phyloP scores from a whole-genome alignment of 257 asterid species.

The Mitragyna speciosa region DNA sequence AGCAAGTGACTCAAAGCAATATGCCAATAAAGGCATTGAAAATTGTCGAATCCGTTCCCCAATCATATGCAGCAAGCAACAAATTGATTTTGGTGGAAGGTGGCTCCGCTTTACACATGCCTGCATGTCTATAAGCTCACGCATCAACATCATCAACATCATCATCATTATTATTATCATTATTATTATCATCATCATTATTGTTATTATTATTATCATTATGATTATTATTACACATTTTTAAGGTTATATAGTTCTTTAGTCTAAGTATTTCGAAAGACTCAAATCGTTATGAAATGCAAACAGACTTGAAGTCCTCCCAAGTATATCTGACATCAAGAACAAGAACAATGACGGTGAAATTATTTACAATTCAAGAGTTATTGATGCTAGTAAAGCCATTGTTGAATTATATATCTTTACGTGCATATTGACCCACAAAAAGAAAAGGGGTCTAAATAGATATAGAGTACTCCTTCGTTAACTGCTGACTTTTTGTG shows the following conservation, averaged over 20 bases:
- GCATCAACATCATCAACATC: not conserved
- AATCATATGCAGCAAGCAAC: not conserved
- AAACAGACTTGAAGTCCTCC: no score
- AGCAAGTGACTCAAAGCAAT: not conserved
- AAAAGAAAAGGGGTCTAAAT: not conserved
- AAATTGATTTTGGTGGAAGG: not conserved
- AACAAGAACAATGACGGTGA: not conserved
- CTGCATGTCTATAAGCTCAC: not conserved
- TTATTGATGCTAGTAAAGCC: not conserved
- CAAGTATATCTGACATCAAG: no score
- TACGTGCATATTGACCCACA: not conserved
- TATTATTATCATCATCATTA: not conserved
- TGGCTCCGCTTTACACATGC: not conserved
- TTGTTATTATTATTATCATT: no score
- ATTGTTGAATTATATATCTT: not conserved
- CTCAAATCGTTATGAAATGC: no score
- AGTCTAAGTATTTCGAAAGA: no score
- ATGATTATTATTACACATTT: no score
- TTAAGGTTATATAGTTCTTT: no score
- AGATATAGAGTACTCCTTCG: not conserved
- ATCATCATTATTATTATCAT: not conserved
- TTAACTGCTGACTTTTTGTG: not conserved
- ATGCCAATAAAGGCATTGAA: not conserved
- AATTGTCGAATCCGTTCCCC: not conserved
- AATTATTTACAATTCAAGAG: no score